Conservation (phyloP, 805 yeast genomes). For the Blastobotrys mokoenaii region DNA sequence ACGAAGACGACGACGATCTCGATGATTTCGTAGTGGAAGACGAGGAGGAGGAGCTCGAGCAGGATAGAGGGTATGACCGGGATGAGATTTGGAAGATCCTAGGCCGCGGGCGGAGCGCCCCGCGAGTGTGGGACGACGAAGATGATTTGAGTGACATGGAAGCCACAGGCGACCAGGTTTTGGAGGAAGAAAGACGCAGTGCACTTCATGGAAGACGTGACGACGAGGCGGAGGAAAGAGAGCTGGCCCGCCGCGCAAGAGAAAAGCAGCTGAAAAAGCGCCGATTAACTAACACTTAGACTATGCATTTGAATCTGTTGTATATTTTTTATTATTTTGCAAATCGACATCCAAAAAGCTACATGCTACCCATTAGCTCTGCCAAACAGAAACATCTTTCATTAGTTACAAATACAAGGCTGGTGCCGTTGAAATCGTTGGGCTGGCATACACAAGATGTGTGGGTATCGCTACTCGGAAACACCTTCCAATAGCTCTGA, state of each 20-base stretch:
- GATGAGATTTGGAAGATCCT: constrained; percentile 89
- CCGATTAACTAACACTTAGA: constrained; percentile 22
- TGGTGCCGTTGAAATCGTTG: too few species aligned
- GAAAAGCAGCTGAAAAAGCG: constrained; percentile 13
- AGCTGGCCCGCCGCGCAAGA: constrained; percentile 14
- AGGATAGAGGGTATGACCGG: constrained; percentile 53
- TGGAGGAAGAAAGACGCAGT: constrained; percentile 73
- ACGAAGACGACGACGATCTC: constrained; percentile 38
- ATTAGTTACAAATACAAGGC: too few species aligned
- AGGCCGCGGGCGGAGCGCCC: constrained; percentile 51
- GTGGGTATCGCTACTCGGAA: neutral
- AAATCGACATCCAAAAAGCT: too few species aligned
- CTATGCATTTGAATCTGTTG: neutral
- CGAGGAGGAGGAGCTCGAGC: constrained; percentile 33
- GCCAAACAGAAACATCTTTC: too few species aligned
- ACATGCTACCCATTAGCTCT: too few species aligned
- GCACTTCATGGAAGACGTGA: constrained; percentile 62
- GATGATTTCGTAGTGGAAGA: constrained; percentile 56
- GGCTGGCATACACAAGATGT: too few species aligned
- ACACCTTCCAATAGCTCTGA: constrained; percentile 13
- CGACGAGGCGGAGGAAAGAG: constrained; percentile 56
- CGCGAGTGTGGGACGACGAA: constrained; percentile 32
- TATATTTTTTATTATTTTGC: neutral
- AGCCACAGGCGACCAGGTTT: constrained; percentile 83
- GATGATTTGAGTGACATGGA: constrained; percentile 65